These are phyloP conservation scores for Nitzschia inconspicua DNA, from an alignment of 108 stramenopile species.

Conservation along the genomic window DNA sequence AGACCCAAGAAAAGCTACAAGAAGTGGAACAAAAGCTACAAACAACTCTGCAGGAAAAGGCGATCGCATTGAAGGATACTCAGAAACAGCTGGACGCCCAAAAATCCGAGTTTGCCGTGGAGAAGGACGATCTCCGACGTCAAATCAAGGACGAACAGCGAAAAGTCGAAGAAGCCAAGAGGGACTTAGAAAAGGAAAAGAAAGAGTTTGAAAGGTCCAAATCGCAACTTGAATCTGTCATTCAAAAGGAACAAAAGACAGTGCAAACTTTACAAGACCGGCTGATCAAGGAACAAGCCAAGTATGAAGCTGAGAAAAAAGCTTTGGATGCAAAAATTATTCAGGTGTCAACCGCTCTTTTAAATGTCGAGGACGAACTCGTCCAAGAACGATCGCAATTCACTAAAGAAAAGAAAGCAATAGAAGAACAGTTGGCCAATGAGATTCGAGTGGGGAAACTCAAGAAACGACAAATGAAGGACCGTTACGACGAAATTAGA, in stretches of 20 bases:
- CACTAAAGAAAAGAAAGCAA: slow-evolving; percentile 18
- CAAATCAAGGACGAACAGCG: neutral
- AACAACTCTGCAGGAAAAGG: slow-evolving; percentile 9
- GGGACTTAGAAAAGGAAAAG: slow-evolving; percentile 15
- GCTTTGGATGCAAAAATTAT: slow-evolving; percentile 26
- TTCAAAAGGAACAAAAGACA: slow-evolving; percentile 13
- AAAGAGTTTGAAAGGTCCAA: slow-evolving; percentile 13
- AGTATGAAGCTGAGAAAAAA: slow-evolving; percentile 9
- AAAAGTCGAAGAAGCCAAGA: slow-evolving; percentile 8
- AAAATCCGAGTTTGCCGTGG: neutral
- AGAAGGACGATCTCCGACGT: neutral
- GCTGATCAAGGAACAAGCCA: slow-evolving; percentile 8
- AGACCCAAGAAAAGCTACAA: slow-evolving; percentile 18
- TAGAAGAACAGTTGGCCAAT: slow-evolving; percentile 17
- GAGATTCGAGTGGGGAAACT: slow-evolving; percentile 32
- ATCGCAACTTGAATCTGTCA: slow-evolving; percentile 1
- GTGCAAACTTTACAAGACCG: slow-evolving; percentile 5
- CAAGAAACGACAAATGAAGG: slow-evolving; percentile 46
- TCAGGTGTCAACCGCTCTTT: slow-evolving; percentile 17
- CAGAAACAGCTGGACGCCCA: neutral
- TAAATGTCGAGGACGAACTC: slow-evolving; percentile 18
- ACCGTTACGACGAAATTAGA: slow-evolving; percentile 49
- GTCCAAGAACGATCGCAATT: slow-evolving; percentile 19
- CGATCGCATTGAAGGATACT: neutral
- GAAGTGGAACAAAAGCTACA: slow-evolving; percentile 3